Evolutionary conservation across 176 grass and related monocot genomes (phyloP).

Genomic region (Aegilops tauschii): DNA sequence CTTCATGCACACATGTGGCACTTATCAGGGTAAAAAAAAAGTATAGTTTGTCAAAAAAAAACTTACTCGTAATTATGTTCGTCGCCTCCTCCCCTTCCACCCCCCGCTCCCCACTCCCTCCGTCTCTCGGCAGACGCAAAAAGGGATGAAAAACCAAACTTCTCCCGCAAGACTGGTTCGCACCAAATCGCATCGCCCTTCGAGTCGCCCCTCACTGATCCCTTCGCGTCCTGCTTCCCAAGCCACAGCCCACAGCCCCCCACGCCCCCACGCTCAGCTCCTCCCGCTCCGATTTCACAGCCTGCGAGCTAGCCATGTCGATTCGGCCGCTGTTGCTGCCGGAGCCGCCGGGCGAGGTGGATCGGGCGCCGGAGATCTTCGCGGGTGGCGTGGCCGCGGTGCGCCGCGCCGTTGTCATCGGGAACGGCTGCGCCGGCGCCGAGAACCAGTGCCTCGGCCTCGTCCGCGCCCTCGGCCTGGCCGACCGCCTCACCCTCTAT

Average conservation of each 20-base stretch:
- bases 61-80: too few species aligned
- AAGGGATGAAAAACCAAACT: not conserved
- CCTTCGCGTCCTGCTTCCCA: not conserved
- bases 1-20: too few species aligned
- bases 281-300: not conserved
- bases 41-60: too few species aligned
- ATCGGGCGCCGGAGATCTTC: slow-evolving; percentile 68
- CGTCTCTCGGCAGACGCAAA: not conserved
- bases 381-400: slow-evolving; percentile 52
- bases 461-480: slow-evolving; percentile 80
- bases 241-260: not conserved
- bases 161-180: slow-evolving; percentile 18
- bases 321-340: slow-evolving; percentile 55
- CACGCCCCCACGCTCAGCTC: not conserved
- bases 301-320: not conserved
- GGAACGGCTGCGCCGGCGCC: slow-evolving; percentile 80
- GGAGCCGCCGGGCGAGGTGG: slow-evolving; percentile 43
- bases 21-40: too few species aligned
- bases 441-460: slow-evolving; percentile 81
- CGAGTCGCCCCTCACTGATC: not conserved
- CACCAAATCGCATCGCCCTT: not conserved
- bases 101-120: not conserved
- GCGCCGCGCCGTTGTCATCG: slow-evolving; percentile 78
- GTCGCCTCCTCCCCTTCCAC: not conserved
- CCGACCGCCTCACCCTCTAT: slow-evolving; percentile 63